Base-by-base conservation (phyloP, 495 filamentous ascomycete species). In the Collariella sp. region DNA sequence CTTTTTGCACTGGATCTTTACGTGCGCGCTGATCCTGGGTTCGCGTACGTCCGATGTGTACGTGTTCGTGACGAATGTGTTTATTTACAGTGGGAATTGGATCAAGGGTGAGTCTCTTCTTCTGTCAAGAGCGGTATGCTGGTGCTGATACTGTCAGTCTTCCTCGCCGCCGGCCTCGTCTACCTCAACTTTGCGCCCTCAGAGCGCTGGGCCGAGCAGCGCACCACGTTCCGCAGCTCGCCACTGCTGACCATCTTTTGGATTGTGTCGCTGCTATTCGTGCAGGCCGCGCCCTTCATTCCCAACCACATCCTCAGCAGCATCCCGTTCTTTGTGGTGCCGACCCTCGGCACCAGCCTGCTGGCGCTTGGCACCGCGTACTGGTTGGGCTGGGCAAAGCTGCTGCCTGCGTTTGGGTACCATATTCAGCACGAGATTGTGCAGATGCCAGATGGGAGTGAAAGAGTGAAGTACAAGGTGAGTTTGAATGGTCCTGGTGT, bases 1-100 rank as follows among this genome's bases (percentile, higher is more conserved):
- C 18, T 75, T 85, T 38, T 70, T 83, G 54, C 81, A 86, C 58
- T 83, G 79, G 68, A 60, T 81, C n/a, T 75, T 83, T 4, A 82
- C 80, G 0, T 69, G 76, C 22, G 71, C 81, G 29, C 73, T 84
- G 54, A 77, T 85, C 71, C 70, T 83, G 18, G 78, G 61, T 20
- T 59, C 52, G 18, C 50, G 47, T 38, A 59, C 57, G n/a, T 39
- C 36, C 40, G 55, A 58, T 20, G 57, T 58, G 13, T 64, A 62
- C 59, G 55, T 46, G 44, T 72, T 64, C 55, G 50, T 60, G 11
- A 54, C 53, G 39, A 62, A 66, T 45, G 56, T 70, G 31, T 70
- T 70, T 46, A 67, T 62, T 26, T 69, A 68, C 44, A 67, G 57
- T 29, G 62, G 66, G 7, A 70, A 68, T 58, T 69, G 64, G 66